These are phyloP conservation scores for Corniculantispora saksenae DNA, from an alignment of 2,329 filamentous ascomycete genomes.

Conservation along the genomic window DNA sequence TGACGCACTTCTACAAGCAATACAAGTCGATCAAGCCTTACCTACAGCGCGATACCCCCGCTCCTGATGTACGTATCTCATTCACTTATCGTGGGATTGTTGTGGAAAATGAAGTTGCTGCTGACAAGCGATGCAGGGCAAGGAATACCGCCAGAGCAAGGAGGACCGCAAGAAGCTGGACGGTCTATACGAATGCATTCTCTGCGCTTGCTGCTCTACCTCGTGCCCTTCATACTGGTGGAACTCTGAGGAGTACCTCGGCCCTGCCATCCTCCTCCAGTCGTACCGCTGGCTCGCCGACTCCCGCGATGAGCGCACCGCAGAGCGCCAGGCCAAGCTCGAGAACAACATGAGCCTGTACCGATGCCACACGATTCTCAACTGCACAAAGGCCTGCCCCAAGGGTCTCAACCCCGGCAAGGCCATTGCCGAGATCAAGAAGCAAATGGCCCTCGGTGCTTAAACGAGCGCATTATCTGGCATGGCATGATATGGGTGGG, in stretches of 20 bases:
- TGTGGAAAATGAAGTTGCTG: not conserved
- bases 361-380: constrained; percentile 98
- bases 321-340: constrained; percentile 83
- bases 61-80: constrained; percentile 69
- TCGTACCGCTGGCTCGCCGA: constrained; percentile 98
- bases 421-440: constrained; percentile 98
- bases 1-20: constrained; percentile 99
- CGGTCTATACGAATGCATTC: constrained; percentile 97
- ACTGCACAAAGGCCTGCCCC: constrained; percentile 96
- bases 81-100: not conserved
- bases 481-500: not conserved
- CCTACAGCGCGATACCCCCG: constrained; percentile 83
- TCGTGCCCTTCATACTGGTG: constrained; percentile 99
- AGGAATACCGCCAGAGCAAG: constrained; percentile 87
- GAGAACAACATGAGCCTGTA: constrained; percentile 99
- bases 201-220: constrained; percentile 98
- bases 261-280: constrained; percentile 93
- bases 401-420: constrained; percentile 96
- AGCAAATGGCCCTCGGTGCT: constrained; percentile 72
- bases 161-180: constrained; percentile 95
- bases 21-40: constrained; percentile 99
- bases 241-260: constrained; percentile 98
- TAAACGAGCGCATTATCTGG: constrained; percentile 21
- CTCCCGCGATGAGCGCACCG: constrained; percentile 86
- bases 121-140: constrained; percentile 60